phyloP scores from a whole-genome alignment of 352 stramenopile species.

The Globisporangium cylindrosporum region DNA sequence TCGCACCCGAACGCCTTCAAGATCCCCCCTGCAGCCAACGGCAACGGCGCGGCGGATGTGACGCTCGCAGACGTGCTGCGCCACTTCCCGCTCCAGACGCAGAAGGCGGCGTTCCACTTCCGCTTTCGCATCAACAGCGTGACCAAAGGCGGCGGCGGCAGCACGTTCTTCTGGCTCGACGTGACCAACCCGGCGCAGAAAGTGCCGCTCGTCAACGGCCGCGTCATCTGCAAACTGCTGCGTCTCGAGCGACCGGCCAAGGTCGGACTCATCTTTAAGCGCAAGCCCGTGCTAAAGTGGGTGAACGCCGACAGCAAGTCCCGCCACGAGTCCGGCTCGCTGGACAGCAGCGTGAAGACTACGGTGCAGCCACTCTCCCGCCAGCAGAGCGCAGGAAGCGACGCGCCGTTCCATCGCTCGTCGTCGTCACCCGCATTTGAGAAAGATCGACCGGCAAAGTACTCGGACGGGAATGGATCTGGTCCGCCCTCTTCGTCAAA shows the following conservation, averaged over 20 bases:
- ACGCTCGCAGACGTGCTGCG: conserved; percentile 69
- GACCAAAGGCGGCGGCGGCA: conserved; percentile 31
- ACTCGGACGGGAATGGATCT: conserved; percentile 46
- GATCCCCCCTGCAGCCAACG: conserved; percentile 27
- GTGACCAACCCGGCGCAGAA: conserved; percentile 50
- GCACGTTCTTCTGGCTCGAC: conserved; percentile 83
- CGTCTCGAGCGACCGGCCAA: conserved; percentile 58
- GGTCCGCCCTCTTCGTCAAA: not conserved
- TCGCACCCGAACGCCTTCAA: conserved; percentile 82
- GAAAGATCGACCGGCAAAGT: conserved; percentile 55
- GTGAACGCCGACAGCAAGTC: conserved; percentile 23
- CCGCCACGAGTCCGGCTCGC: conserved; percentile 4
- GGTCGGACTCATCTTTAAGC: conserved; percentile 63
- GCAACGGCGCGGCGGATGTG: conserved; percentile 33
- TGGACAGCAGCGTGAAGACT: conserved; percentile 15
- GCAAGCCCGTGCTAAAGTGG: conserved; percentile 74
- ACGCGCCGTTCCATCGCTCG: conserved; percentile 37
- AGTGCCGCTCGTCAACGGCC: conserved; percentile 70
- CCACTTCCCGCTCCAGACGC: conserved; percentile 57
- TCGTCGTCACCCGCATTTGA: conserved; percentile 45
- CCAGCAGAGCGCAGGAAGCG: conserved; percentile 19
- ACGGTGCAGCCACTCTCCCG: conserved; percentile 24
- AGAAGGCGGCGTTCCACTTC: conserved; percentile 63
- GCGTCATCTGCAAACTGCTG: conserved; percentile 83
- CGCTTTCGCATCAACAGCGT: conserved; percentile 75